Base-by-base conservation (phyloP, 2,329 filamentous ascomycete species). In the Nigrospora oryzae region DNA sequence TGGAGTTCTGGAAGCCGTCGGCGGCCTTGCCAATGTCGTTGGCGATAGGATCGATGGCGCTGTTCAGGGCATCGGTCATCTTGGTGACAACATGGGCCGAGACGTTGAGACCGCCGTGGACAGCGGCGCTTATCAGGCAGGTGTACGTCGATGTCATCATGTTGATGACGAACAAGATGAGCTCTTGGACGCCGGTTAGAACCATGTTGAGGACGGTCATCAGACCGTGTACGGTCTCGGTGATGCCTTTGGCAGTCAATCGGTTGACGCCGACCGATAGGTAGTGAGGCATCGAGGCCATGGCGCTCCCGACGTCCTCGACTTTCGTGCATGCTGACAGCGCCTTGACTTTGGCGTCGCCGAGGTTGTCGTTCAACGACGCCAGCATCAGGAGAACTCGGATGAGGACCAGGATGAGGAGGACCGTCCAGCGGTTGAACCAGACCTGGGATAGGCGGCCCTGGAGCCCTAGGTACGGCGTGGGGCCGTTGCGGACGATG, bases 201-300 rank as follows among this genome's bases (percentile, higher is more conserved):
- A 84, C 82, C 60, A 97, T 73, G 49, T 83, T 73, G 42, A 97
- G 74, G 67, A 93, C 81, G 36, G 80, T 73, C 63, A 93, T 86
- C 62, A 97, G 76, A 40, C 81, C 91, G 50, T 81, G 76, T 52
- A 97, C 81, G 10, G 89, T 81, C 55, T 84, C 82, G 54, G 90
- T 87, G 53, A 97, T 83, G 45, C 87, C 84, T 40, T 75, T 75
- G 31, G 89, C 87, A 8, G 88, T 85, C 54, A 97, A 69, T 47
- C 88, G 79, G 66, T 98, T 98, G 61, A 96, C 83, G 44, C 93
- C 93, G 42, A 77, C 72, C 2, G 90, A 86, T 61, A 97, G 83
- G 67, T 95, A 97, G 65, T 96, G 86, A 46, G 93, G 93, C 89
- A 97, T 95, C 34, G 93, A 97, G 35, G 91, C 93, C 88, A 98